Conservation (phyloP, 306 rosid genomes). For the Luffa aegyptiaca region DNA sequence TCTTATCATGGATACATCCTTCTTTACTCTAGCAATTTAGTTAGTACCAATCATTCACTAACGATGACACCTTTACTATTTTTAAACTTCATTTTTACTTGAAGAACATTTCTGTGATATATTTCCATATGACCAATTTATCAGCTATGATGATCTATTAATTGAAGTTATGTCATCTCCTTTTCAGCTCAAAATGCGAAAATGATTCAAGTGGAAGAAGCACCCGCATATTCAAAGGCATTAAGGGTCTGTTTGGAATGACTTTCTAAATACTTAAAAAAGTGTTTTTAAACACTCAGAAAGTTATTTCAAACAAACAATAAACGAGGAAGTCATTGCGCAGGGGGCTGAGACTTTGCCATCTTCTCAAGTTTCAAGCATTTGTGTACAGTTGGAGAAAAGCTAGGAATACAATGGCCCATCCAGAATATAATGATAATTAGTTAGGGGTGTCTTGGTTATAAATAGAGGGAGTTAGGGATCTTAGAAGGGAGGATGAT, state of each 20-base stretch:
- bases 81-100: not conserved
- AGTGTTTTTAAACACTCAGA: no score
- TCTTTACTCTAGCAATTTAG: not conserved
- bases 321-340: slow-evolving; percentile 23
- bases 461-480: no score
- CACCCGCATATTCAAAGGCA: slow-evolving; percentile 18
- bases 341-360: slow-evolving; percentile 16
- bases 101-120: not conserved
- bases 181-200: slow-evolving; percentile 18
- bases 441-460: no score
- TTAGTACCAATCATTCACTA: not conserved
- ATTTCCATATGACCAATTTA: not conserved
- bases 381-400: slow-evolving; percentile 49
- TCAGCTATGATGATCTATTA: not conserved
- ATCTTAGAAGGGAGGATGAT: no score
- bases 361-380: slow-evolving; percentile 23
- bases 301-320: no score
- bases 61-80: not conserved
- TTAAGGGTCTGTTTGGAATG: no score
- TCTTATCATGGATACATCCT: not conserved
- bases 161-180: not conserved
- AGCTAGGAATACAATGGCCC: slow-evolving; percentile 17
- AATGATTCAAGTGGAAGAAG: slow-evolving; percentile 19
- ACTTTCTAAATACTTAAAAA: no score
- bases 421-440: not conserved